Evolutionary conservation across 192 early-diverging fungal species (phyloP).

Genomic region (Diversispora epigaea): DNA sequence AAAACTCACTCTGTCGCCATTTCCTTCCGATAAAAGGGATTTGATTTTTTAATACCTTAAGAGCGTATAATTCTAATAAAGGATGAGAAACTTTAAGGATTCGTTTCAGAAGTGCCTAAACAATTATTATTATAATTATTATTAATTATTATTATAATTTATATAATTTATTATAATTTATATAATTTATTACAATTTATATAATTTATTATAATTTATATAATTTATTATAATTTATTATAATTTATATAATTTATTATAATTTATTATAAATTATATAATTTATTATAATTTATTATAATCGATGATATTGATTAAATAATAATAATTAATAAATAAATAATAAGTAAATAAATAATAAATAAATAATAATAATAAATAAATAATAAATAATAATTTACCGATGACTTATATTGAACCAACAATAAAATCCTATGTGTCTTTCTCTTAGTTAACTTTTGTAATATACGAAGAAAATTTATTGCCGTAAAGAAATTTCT

Average conservation of each 20-base stretch:
- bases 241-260: no score
- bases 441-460: constrained; percentile 80
- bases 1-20: constrained; percentile 64
- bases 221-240: no score
- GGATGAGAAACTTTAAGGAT: constrained; percentile 71
- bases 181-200: no score
- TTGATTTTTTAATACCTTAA: constrained; percentile 81
- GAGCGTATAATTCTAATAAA: constrained; percentile 65
- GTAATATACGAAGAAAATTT: constrained; percentile 72
- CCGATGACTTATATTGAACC: constrained; percentile 81
- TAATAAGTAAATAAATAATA: not conserved
- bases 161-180: no score
- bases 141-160: no score
- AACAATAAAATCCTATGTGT: constrained; percentile 71
- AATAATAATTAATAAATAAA: not conserved
- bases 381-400: constrained; percentile 2
- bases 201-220: no score
- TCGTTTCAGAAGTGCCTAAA: constrained; percentile 71
- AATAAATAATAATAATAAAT: not conserved
- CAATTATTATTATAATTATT: no score
- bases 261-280: no score
- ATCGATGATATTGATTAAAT: no score
- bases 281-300: no score
- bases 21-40: constrained; percentile 76
- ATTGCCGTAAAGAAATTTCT: constrained; percentile 70